These are phyloP conservation scores for Tephrocybe sp. DNA, from an alignment of 768 basidiomycete species.

Conservation along the genomic window DNA sequence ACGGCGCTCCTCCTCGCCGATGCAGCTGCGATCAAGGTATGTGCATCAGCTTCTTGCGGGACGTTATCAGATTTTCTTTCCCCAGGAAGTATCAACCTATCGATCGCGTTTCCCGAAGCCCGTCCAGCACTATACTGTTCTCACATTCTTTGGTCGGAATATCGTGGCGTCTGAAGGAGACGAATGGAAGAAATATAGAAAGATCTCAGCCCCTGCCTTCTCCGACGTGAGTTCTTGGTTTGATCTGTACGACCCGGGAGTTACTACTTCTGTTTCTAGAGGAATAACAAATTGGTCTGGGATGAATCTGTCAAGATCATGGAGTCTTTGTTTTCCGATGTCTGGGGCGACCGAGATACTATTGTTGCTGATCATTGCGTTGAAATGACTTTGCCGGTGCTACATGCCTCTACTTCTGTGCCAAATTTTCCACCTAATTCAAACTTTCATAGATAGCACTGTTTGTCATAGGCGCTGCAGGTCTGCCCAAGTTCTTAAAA, in stretches of 20 bases:
- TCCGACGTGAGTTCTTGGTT: slow-evolving; percentile 58
- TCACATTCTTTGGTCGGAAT: slow-evolving; percentile 58
- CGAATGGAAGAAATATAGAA: slow-evolving; percentile 66
- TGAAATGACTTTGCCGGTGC: slow-evolving; percentile 55
- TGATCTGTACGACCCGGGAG: too few species aligned
- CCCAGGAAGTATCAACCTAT: slow-evolving; percentile 49
- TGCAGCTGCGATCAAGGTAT: slow-evolving; percentile 38
- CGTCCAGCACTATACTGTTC: slow-evolving; percentile 39
- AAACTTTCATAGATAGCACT: slow-evolving; percentile 45
- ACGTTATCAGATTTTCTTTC: not conserved
- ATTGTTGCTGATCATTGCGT: slow-evolving; percentile 45
- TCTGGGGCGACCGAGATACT: slow-evolving; percentile 44
- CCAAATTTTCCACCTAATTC: slow-evolving; percentile 6
- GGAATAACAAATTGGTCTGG: slow-evolving; percentile 50
- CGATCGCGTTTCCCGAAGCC: slow-evolving; percentile 61
- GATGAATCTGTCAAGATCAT: slow-evolving; percentile 44
- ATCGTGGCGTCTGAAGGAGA: slow-evolving; percentile 66
- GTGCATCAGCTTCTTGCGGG: slow-evolving; percentile 9
- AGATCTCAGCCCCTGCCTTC: slow-evolving; percentile 64
- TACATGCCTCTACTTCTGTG: too few species aligned
- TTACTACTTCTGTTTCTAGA: slow-evolving; percentile 28
- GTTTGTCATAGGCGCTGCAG: slow-evolving; percentile 56
- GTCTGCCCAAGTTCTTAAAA: slow-evolving; percentile 25
- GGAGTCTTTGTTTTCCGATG: slow-evolving; percentile 41
- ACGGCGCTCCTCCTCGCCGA: slow-evolving; percentile 34